Base-by-base conservation (phyloP, 495 filamentous ascomycete genomes). In the Xylaria cubensis region DNA sequence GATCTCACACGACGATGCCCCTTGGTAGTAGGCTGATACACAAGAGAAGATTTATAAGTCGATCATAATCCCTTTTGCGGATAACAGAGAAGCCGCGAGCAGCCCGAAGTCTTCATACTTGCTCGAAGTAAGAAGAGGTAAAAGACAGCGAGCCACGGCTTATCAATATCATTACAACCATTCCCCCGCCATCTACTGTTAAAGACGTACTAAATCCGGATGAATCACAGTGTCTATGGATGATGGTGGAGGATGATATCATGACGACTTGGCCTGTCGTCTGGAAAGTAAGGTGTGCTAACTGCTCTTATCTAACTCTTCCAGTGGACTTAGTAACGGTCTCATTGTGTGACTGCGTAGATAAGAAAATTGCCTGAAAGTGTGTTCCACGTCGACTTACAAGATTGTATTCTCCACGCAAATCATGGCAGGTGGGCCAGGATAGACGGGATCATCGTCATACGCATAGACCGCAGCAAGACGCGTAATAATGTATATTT, bases 1-100 rank as follows among this genome's bases (percentile, higher is more conserved):
- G 1, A 7, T 26, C 9, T 1, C n/a, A 8, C n/a, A n/a, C 24
- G n/a, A 5, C 2, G 4, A 5, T 0, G 4, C 21, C 1, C 4
- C 51, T 10, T 5, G 5, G 21, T 12, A 29, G 29, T 1, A 13
- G 12, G 2, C 12, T 24, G 10, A 55, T 15, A 15, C 10, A 0
- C 10, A 55, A 3, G 21, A 24, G 24, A 12, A 19, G 12, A 1
- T 26, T 55, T 29, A 55, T 26, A 24, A 3, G 4, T 10, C 12
- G 3, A 32, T 32, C 12, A 4, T 17, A 6, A 1, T 13, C 29
- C 0, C 26, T 17, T 19, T 17, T 56, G 53, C 4, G 4, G 13
- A 4, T 56, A 29, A 29, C 2, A 32, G 53, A 13, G 12, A 24
- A 21, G 51, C 3, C 3, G 12, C 8, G 0, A 32, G 21, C 24